Base-by-base conservation (phyloP, 140 eudicot species). In the Senecio squalidus region DNA sequence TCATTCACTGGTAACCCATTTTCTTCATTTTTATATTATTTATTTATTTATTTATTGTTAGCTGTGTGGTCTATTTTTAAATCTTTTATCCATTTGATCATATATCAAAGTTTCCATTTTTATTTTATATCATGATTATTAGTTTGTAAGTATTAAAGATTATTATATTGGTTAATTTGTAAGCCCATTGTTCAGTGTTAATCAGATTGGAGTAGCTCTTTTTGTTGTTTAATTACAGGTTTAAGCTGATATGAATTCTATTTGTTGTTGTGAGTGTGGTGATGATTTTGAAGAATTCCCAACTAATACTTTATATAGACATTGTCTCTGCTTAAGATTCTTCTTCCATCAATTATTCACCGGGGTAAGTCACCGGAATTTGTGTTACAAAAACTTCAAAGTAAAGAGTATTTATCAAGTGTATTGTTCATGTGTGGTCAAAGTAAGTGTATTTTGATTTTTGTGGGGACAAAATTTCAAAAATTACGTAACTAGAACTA, bases 271-370 rank as follows among this genome's bases (percentile, higher is more conserved):
- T 48, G 46, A 72, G 14, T 72, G 77, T 56, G 72, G 61, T 46
- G 77, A 72, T 56, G 77, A 72, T 20, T 66, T 72, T 48, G 77
- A 72, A 55, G 76, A 71, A 1, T 62, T 63, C 28, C 59, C 71
- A 4, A 46, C 77, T 26, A 64, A 72, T 72, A 9, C 55, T 18
- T 23, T 72, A 9, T 72, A 72, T 40, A 47, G 77, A 48, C 77
- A 64, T 30, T 72, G 77, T 58, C 18, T 64, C 25, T 72, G 72
- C 30, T 64, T 72, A 27, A 58, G 77, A 55, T 72, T 72, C 67
- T 72, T 72, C 38, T 64, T 72, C 64, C 77, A 72, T 18, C 77
- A 72, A n/a, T 64, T 72, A 25, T 72, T 72, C 20, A 10, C 77
- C 6, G 77, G 77, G 71, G 77, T 72, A 38, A 64, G 77, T n/a